A percentile compares a stretch with the other conserved stretches of the same genome.
These are phyloP conservation scores for Didymella glomerata DNA, from an alignment of 2,329 filamentous ascomycete genomes.

Conservation along the genomic window DNA sequence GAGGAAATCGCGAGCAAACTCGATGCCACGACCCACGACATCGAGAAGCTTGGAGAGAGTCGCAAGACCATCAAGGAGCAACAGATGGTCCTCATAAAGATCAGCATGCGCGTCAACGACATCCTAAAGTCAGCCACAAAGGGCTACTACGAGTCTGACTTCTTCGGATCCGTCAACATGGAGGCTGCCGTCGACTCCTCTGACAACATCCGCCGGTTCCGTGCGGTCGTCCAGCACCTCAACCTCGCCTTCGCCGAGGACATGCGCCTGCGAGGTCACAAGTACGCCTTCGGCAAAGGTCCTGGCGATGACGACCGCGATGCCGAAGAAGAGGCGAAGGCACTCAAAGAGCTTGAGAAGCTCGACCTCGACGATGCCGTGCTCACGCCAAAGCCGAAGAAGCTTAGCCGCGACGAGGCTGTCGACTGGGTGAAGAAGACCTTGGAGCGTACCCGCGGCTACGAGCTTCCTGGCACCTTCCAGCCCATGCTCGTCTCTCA, in stretches of 20 bases:
- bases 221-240: slow-evolving; percentile 1
- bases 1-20: background rate
- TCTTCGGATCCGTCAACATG: background rate
- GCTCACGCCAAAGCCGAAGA: background rate
- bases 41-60: background rate
- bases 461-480: slow-evolving; percentile 69
- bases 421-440: slow-evolving; percentile 49
- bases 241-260: background rate
- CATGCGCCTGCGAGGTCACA: slow-evolving; percentile 4
- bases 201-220: slow-evolving; percentile 2
- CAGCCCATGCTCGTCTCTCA: slow-evolving; percentile 67
- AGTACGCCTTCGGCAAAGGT: background rate
- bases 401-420: background rate
- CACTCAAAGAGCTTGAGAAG: background rate
- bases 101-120: background rate
- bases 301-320: background rate
- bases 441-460: slow-evolving; percentile 57
- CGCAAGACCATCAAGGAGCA: background rate
- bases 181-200: background rate
- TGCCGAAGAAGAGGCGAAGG: background rate
- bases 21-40: background rate
- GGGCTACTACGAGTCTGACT: background rate
- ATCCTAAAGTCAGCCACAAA: background rate
- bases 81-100: slow-evolving; percentile 1
- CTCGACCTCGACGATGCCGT: background rate